Conservation (phyloP, 257 asterid species). For the Avicennia marina region DNA sequence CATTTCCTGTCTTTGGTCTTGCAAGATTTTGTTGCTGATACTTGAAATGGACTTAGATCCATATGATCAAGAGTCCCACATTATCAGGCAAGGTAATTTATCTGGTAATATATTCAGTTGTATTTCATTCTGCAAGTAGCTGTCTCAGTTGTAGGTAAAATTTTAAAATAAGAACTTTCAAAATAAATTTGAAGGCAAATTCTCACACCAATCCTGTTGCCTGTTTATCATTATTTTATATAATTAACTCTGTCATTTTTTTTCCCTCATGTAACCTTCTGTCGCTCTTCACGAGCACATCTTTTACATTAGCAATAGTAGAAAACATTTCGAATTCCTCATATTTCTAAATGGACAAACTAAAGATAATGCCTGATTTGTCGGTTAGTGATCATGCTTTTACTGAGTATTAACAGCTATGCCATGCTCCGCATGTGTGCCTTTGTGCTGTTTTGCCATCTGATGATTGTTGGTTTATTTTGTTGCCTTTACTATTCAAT, state of each 20-base stretch:
- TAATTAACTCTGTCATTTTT: no score
- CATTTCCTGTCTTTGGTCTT: conserved; percentile 11
- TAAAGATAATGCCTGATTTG: not conserved
- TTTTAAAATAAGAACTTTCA: not conserved
- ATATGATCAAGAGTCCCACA: conserved; percentile 49
- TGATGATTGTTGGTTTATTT: conserved; percentile 16
- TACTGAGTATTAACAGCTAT: no score
- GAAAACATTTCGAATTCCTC: no score
- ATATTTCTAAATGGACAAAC: no score
- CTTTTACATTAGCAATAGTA: no score
- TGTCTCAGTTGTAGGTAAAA: not conserved
- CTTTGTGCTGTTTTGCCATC: not conserved
- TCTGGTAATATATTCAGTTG: conserved; percentile 14
- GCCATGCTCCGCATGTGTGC: not conserved
- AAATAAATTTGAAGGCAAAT: no score
- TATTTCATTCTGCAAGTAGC: conserved; percentile 4
- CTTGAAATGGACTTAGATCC: conserved; percentile 95
- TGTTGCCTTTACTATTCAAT: conserved; percentile 36
- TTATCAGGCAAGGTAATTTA: conserved; percentile 48
- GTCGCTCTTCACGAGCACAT: no score
- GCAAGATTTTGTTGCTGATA: conserved; percentile 49
- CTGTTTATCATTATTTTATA: no score
- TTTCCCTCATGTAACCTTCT: no score
- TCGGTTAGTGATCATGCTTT: conserved; percentile 7
- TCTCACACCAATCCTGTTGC: no score